A percentile compares a stretch with the other conserved stretches of the same genome.
Conservation (phyloP, 768 basidiomycete genomes). For the Butyriboletus loyo region DNA sequence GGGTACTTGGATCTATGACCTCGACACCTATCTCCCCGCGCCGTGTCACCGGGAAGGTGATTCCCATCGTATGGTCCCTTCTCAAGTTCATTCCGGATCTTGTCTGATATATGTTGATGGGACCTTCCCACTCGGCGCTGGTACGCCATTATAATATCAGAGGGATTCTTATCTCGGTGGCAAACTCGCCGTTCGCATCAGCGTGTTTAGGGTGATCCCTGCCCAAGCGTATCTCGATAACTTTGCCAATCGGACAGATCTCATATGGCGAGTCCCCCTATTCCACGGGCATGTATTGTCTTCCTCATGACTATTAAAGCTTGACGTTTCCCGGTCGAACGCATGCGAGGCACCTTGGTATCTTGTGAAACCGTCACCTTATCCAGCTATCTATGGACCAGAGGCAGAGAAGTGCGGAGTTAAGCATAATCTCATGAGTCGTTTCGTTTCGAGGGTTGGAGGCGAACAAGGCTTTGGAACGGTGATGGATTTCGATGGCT, state of each 20-base stretch:
- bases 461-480: constrained; percentile 37
- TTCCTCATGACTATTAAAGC: constrained; percentile 1
- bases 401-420: constrained; percentile 37
- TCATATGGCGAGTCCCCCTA: constrained; percentile 56
- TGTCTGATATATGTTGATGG: constrained; percentile 42
- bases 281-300: constrained; percentile 4
- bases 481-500: constrained; percentile 34
- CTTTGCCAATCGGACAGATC: constrained; percentile 75
- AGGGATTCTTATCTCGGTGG: constrained; percentile 33
- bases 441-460: constrained; percentile 50
- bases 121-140: constrained; percentile 40
- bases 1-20: constrained; percentile 64
- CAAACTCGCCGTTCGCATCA: constrained; percentile 26
- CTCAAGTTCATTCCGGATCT: constrained; percentile 16
- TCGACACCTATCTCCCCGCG: constrained; percentile 51
- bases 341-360: constrained; percentile 30
- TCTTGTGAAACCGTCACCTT: constrained; percentile 45
- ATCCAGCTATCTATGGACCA: constrained; percentile 48
- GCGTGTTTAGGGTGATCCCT: constrained; percentile 61
- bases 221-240: constrained; percentile 48
- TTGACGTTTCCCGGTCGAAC: constrained; percentile 3
- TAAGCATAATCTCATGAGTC: constrained; percentile 54
- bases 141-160: constrained; percentile 36
- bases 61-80: constrained; percentile 9
- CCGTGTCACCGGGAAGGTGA: constrained; percentile 54